Percentiles rank a stretch among this genome's conserved stretches.
phyloP scores from a whole-genome alignment of 768 basidiomycete species.

The Punctularia strigosozonata region DNA sequence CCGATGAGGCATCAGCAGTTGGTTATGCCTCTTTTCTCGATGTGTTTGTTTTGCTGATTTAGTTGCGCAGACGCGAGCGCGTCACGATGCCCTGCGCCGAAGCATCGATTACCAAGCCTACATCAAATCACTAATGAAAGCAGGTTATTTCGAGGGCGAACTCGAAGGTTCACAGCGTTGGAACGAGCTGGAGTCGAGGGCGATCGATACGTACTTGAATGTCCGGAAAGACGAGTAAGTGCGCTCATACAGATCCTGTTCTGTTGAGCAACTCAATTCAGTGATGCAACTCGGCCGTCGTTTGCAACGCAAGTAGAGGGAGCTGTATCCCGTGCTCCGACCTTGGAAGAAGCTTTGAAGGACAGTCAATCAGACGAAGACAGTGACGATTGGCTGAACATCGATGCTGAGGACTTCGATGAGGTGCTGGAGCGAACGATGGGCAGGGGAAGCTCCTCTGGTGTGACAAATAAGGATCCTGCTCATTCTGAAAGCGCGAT shows the following conservation, averaged over 20 bases:
- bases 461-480: too few relatives aligned
- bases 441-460: constrained; percentile 11
- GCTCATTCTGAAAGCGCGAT: constrained; percentile 8
- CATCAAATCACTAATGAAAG: constrained; percentile 47
- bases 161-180: constrained; percentile 67
- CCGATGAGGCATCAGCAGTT: constrained; percentile 37
- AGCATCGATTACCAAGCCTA: constrained; percentile 63
- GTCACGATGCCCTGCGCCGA: constrained; percentile 54
- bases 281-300: constrained; percentile 52
- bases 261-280: constrained; percentile 11
- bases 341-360: constrained; percentile 12
- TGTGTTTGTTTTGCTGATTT: constrained; percentile 13
- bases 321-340: constrained; percentile 36
- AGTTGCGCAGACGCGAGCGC: constrained; percentile 40
- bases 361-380: constrained; percentile 40
- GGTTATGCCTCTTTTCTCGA: background rate
- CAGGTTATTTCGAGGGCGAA: constrained; percentile 73
- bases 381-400: constrained; percentile 76
- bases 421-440: constrained; percentile 43
- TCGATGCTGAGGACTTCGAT: constrained; percentile 70
- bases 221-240: constrained; percentile 59
- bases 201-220: constrained; percentile 52
- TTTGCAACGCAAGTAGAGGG: constrained; percentile 66
- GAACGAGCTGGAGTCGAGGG: constrained; percentile 62
- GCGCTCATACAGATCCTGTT: background rate